These are phyloP conservation scores for Ruellia speciosa DNA, from an alignment of 305 asterid genomes.

Conservation along the genomic window DNA sequence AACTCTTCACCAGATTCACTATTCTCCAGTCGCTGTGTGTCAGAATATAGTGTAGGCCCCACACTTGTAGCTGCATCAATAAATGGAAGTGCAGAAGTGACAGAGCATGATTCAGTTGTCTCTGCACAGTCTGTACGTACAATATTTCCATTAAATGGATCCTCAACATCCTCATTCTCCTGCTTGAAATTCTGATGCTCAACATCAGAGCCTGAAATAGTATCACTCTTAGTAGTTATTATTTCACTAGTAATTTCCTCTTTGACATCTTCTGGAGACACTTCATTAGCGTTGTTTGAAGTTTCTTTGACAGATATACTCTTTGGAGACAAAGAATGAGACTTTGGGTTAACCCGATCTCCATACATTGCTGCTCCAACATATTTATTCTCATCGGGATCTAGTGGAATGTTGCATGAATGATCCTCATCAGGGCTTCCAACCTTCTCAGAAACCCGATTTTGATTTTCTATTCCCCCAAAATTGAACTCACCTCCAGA, in stretches of 20 bases:
- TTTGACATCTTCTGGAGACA: slow-evolving; percentile 49
- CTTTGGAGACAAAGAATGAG: slow-evolving; percentile 23
- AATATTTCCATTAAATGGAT: slow-evolving; percentile 18
- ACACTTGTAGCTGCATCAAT: slow-evolving; percentile 25
- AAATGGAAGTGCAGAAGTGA: slow-evolving; percentile 31
- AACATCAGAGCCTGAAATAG: slow-evolving; percentile 23
- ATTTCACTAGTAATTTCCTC: slow-evolving; percentile 37
- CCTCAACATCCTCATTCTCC: slow-evolving; percentile 24
- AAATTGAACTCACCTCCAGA: slow-evolving; percentile 37
- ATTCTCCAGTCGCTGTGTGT: slow-evolving; percentile 23
- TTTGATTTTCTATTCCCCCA: slow-evolving; percentile 31
- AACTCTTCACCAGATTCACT: slow-evolving; percentile 28
- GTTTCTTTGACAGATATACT: slow-evolving; percentile 26
- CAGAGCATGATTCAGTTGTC: slow-evolving; percentile 26
- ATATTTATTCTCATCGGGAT: too few species aligned
- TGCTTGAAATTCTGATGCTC: slow-evolving; percentile 25
- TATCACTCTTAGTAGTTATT: slow-evolving; percentile 27
- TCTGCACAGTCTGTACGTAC: slow-evolving; percentile 28
- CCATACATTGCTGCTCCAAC: slow-evolving; percentile 2
- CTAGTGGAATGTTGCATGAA: slow-evolving; percentile 19
- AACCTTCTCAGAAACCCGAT: slow-evolving; percentile 21
- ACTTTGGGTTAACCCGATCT: slow-evolving; percentile 26
- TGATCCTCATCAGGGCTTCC: slow-evolving; percentile 27
- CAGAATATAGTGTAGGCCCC: slow-evolving; percentile 17
- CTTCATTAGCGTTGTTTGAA: slow-evolving; percentile 34